Percentiles rank a stretch among this genome's conserved stretches.
phyloP scores from a whole-genome alignment of 208 protist species.

The Leishmania gerbilli region DNA sequence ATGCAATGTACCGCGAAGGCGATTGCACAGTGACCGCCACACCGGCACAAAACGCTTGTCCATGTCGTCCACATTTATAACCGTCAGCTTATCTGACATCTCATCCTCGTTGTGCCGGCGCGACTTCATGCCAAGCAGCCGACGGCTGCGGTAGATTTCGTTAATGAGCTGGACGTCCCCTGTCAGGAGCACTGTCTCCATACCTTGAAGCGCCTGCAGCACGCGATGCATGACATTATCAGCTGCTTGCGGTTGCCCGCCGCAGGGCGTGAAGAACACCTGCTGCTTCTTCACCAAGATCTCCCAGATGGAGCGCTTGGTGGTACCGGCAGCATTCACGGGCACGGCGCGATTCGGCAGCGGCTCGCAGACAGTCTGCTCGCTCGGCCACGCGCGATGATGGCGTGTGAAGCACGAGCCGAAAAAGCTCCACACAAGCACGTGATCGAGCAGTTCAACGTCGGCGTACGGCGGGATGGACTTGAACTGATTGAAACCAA shows the following conservation, averaged over 20 bases:
- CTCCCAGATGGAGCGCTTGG: conserved; percentile 29
- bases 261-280: conserved; percentile 69
- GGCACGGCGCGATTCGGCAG: conserved; percentile 8
- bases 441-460: conserved; percentile 43
- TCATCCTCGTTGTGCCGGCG: conserved; percentile 39
- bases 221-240: conserved; percentile 76
- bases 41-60: conserved; percentile 82
- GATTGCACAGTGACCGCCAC: conserved; percentile 48
- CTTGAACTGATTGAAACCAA: conserved; percentile 90
- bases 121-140: conserved; percentile 53
- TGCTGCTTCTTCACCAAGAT: conserved; percentile 10
- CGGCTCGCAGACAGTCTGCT: conserved; percentile 51
- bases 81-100: conserved; percentile 35
- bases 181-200: conserved; percentile 55
- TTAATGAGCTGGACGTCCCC: conserved; percentile 58
- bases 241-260: conserved; percentile 70
- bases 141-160: conserved; percentile 31
- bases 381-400: conserved; percentile 57
- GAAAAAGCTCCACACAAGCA: conserved; percentile 88
- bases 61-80: conserved; percentile 61
- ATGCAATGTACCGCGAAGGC: conserved; percentile 23
- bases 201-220: conserved; percentile 40
- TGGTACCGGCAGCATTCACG: not conserved
- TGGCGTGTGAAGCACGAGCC: conserved; percentile 88
- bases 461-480: conserved; percentile 37